Percentiles rank a stretch among this genome's conserved stretches.
These are phyloP conservation scores for Talaromyces sp. DNA, from an alignment of 2,329 filamentous ascomycete species.

Conservation along the genomic window DNA sequence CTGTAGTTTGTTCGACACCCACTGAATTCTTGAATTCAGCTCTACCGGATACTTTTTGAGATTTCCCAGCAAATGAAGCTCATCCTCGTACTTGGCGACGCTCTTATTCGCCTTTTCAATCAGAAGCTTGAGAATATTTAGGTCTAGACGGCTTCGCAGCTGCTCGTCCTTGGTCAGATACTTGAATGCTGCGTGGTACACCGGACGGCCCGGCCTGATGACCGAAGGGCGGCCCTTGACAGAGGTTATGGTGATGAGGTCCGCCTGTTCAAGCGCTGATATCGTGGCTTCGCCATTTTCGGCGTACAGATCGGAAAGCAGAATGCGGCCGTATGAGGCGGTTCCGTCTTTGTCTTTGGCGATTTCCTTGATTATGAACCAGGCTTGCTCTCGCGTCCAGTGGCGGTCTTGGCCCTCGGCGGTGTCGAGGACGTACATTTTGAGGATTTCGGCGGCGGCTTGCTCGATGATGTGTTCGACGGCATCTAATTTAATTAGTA, in stretches of 20 bases:
- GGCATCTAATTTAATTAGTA: conserved; percentile 48
- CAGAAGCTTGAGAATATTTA: conserved; percentile 63
- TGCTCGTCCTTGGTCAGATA: conserved; percentile 66
- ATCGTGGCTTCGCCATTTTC: conserved; percentile 68
- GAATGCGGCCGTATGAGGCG: conserved; percentile 78
- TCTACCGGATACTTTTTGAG: conserved; percentile 67
- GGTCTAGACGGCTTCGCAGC: conserved; percentile 66
- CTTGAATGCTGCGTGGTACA: conserved; percentile 79
- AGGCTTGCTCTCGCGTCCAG: conserved; percentile 84
- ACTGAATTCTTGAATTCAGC: conserved; percentile 61
- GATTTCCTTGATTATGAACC: conserved; percentile 77
- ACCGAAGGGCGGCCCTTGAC: conserved; percentile 69
- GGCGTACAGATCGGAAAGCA: conserved; percentile 71
- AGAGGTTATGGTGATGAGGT: conserved; percentile 73
- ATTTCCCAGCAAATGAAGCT: conserved; percentile 65
- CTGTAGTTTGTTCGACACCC: conserved; percentile 68
- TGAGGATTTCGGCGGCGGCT: conserved; percentile 81
- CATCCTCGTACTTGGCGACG: conserved; percentile 73
- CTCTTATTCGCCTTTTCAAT: conserved; percentile 65
- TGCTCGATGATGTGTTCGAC: conserved; percentile 86
- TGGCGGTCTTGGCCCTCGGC: conserved; percentile 48
- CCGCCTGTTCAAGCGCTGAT: conserved; percentile 74
- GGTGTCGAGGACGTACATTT: conserved; percentile 72
- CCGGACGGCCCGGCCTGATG: conserved; percentile 76
- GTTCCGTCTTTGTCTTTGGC: conserved; percentile 53